Percentiles rank a stretch among this genome's conserved stretches.
Conservation (phyloP, 2,329 filamentous ascomycete species). For the Thyridium curvatum region DNA sequence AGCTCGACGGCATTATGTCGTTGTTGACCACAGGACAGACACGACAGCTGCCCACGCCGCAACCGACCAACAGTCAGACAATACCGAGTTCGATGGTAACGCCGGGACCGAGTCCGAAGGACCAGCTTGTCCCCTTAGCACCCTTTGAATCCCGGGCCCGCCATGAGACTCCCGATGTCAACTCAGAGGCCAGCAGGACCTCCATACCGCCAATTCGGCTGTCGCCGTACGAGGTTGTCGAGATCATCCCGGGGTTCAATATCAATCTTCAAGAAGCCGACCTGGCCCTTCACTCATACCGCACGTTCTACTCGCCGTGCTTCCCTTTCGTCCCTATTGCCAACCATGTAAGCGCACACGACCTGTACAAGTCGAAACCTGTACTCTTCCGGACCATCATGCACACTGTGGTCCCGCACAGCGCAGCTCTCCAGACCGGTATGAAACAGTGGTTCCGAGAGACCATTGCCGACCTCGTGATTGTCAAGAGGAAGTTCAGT, state of each 20-base stretch:
- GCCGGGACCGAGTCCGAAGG: too few species aligned
- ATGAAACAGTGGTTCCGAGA: conserved; percentile 28
- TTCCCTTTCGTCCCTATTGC: conserved; percentile 32
- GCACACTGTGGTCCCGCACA: conserved; percentile 23
- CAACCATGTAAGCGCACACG: conserved; percentile 12
- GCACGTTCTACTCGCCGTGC: conserved; percentile 20
- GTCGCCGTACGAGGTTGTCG: conserved; percentile 7
- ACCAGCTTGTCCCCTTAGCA: too few species aligned
- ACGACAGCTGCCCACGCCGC: neutral
- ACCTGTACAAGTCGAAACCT: conserved; percentile 22
- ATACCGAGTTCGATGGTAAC: too few species aligned
- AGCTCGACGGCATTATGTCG: conserved; percentile 31
- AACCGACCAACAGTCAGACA: too few species aligned
- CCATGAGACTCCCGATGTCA: too few species aligned
- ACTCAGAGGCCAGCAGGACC: too few species aligned
- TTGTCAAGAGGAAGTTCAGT: conserved; percentile 26
- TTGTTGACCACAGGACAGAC: conserved; percentile 23
- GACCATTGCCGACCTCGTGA: conserved; percentile 27
- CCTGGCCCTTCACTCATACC: conserved; percentile 24
- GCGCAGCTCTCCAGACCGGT: conserved; percentile 20
- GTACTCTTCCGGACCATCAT: conserved; percentile 32
- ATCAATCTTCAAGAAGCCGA: conserved; percentile 25
- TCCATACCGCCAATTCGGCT: neutral
- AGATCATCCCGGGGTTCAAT: conserved; percentile 27
- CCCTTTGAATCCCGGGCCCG: too few species aligned